Evolutionary conservation across 2,329 filamentous ascomycete genomes (phyloP).

Genomic region (Fusarium beomiforme): DNA sequence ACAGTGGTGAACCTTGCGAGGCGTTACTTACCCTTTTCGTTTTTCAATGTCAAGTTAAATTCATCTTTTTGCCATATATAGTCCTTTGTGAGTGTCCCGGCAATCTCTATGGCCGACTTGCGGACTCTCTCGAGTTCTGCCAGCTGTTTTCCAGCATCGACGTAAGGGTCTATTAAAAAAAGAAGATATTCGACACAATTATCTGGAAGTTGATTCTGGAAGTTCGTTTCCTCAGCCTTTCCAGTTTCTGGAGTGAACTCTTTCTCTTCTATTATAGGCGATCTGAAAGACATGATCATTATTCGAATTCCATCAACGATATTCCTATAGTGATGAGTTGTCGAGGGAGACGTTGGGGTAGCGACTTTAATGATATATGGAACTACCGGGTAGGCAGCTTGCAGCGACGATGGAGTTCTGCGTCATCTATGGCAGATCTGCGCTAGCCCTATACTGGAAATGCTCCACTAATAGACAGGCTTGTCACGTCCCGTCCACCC

Average conservation of each 20-base stretch:
- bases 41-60: conserved; percentile 76
- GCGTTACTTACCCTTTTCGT: conserved; percentile 59
- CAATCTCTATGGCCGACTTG: conserved; percentile 72
- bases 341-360: neutral
- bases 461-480: conserved; percentile 15
- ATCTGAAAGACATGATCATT: conserved; percentile 19
- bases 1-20: neutral
- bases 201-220: conserved; percentile 67
- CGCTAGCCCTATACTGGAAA: conserved; percentile 20
- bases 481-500: conserved; percentile 26
- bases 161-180: conserved; percentile 70
- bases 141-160: conserved; percentile 67
- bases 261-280: conserved; percentile 1
- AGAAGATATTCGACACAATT: conserved; percentile 89
- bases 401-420: neutral
- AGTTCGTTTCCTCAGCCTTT: neutral
- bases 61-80: conserved; percentile 96
- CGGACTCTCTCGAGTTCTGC: conserved; percentile 76
- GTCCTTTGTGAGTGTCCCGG: conserved; percentile 73
- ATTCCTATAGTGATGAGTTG: neutral
- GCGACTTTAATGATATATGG: neutral
- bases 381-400: conserved; percentile 26
- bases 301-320: neutral
- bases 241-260: neutral
- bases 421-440: neutral